A percentile compares a stretch with the other conserved stretches of the same genome.
Conservation (phyloP, 75 land plant genomes). For the Sequoiadendron giganteum region DNA sequence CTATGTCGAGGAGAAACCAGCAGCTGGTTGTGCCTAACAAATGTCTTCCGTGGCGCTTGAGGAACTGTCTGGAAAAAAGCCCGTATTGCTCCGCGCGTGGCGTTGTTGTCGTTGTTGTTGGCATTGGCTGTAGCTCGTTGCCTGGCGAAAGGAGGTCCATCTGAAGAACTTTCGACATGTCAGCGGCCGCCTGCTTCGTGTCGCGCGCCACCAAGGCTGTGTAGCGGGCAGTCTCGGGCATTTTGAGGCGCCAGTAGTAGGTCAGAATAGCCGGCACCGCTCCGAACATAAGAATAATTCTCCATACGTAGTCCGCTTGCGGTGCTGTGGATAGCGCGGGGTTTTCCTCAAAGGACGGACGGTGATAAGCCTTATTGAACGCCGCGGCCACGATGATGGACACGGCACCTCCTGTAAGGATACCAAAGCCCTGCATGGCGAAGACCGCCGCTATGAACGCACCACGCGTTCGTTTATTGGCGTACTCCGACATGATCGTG, state of each 20-base stretch:
- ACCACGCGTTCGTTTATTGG: slow-evolving; percentile 34
- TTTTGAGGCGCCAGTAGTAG: slow-evolving; percentile 20
- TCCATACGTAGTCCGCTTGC: slow-evolving; percentile 29
- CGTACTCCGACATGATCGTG: slow-evolving; percentile 41
- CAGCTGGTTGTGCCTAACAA: slow-evolving; percentile 9
- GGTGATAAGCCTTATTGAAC: slow-evolving; percentile 13
- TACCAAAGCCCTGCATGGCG: slow-evolving; percentile 42
- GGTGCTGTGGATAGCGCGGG: slow-evolving; percentile 4
- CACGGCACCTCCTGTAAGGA: slow-evolving; percentile 29
- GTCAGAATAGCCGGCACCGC: slow-evolving; percentile 28
- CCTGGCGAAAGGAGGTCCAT: neutral
- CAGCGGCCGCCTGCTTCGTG: slow-evolving; percentile 22
- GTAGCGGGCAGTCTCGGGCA: slow-evolving; percentile 15
- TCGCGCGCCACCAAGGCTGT: slow-evolving; percentile 20
- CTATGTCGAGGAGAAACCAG: slow-evolving; percentile 15
- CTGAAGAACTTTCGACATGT: slow-evolving; percentile 14
- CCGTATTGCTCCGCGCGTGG: neutral
- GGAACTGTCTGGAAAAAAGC: slow-evolving; percentile 17
- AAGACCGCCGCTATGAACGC: slow-evolving; percentile 42
- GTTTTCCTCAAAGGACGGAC: slow-evolving; percentile 16
- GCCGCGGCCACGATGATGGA: slow-evolving; percentile 28
- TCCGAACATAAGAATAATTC: slow-evolving; percentile 24
- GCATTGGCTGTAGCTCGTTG: too few relatives aligned
- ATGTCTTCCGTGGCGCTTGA: slow-evolving; percentile 24
- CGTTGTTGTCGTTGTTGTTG: too few relatives aligned